Evolutionary conservation across 2,329 filamentous ascomycete genomes (phyloP).

Genomic region (Botrytis cinerea): DNA sequence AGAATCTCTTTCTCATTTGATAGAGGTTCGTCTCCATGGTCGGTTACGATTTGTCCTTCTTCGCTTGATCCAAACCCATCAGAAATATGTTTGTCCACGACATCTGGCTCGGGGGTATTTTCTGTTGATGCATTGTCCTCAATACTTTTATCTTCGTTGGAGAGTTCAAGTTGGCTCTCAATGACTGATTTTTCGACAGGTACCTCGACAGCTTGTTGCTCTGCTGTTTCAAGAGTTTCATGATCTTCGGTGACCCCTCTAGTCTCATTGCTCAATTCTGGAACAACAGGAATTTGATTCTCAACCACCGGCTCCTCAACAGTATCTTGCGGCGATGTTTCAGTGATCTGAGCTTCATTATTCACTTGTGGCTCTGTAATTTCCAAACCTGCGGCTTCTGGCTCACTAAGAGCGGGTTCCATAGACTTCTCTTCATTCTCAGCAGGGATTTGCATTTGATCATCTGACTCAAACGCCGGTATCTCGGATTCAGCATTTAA

Average conservation of each 20-base stretch:
- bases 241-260: not conserved
- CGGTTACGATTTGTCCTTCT: not conserved
- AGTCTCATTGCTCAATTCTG: not conserved
- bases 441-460: not conserved
- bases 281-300: not conserved
- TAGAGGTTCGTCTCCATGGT: not conserved
- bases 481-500: not conserved
- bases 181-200: too few relatives aligned
- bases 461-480: not conserved
- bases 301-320: not conserved
- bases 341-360: too few relatives aligned
- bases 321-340: not conserved
- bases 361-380: not conserved
- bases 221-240: not conserved
- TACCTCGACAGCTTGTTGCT: not conserved
- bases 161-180: accelerated
- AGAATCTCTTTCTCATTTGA: not conserved
- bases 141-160: accelerated
- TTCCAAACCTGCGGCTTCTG: not conserved
- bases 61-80: too few relatives aligned
- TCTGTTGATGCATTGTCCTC: too few relatives aligned
- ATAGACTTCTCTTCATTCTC: not conserved
- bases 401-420: not conserved
- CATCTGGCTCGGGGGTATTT: not conserved
- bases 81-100: not conserved